phyloP scores from a whole-genome alignment of 495 filamentous ascomycete genomes.

The Talaromyces wortmannii region DNA sequence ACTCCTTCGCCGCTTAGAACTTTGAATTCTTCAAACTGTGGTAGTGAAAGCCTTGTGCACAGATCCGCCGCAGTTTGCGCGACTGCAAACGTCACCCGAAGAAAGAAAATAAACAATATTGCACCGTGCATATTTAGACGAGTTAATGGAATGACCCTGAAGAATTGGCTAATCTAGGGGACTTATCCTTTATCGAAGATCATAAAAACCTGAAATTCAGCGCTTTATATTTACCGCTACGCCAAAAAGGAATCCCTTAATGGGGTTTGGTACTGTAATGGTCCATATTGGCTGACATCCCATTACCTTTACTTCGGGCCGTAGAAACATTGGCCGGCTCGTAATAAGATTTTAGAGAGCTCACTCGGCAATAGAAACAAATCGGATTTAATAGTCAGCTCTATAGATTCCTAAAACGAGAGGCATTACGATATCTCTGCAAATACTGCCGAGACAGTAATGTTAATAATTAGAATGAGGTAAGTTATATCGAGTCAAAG shows the following conservation, averaged over 20 bases:
- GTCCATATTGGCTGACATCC: neutral
- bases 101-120: neutral
- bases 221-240: neutral
- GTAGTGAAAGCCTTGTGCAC: neutral
- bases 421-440: neutral
- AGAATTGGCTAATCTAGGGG: neutral
- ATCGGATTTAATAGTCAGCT: neutral
- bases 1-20: neutral
- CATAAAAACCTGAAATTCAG: neutral
- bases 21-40: neutral
- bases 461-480: neutral
- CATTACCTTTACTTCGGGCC: neutral
- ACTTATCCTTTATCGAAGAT: neutral
- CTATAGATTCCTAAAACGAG: neutral
- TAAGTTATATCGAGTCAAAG: neutral
- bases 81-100: neutral
- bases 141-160: neutral
- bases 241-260: no score
- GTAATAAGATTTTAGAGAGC: neutral
- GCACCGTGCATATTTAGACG: neutral
- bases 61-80: neutral
- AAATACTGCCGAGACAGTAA: neutral
- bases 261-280: neutral
- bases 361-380: neutral
- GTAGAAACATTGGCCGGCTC: neutral